These are phyloP conservation scores for Lactarius hengduanensis DNA, from an alignment of 768 basidiomycete species.

Conservation along the genomic window DNA sequence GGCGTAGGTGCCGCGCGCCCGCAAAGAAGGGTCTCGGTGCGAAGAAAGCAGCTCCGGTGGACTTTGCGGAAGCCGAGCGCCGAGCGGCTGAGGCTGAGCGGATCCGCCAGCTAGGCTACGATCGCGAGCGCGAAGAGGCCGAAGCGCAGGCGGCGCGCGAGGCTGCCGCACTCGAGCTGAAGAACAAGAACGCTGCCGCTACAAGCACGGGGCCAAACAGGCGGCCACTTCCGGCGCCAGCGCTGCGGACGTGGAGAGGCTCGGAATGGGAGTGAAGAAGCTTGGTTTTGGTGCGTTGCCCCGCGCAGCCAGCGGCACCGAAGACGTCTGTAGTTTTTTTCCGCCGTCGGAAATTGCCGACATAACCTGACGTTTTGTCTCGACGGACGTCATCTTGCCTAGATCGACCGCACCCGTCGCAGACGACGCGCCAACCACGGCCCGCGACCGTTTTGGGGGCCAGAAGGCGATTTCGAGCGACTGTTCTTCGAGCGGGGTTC, in stretches of 20 bases:
- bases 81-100: conserved; percentile 90
- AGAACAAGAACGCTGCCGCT: conserved; percentile 38
- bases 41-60: conserved; percentile 77
- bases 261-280: conserved; percentile 71
- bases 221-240: conserved; percentile 40
- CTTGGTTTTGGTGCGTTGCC: conserved; percentile 87
- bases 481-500: conserved; percentile 89
- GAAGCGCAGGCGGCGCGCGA: conserved; percentile 72
- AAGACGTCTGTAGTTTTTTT: conserved; percentile 9
- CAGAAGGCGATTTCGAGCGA: conserved; percentile 98
- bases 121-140: conserved; percentile 78
- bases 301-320: conserved; percentile 52
- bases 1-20: conserved; percentile 49
- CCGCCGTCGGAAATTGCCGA: background rate
- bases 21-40: conserved; percentile 83
- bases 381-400: background rate
- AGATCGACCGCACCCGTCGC: conserved; percentile 32
- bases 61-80: conserved; percentile 93
- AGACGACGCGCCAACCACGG: conserved; percentile 71
- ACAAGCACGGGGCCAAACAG: conserved; percentile 34
- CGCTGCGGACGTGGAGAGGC: conserved; percentile 51
- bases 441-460: conserved; percentile 84
- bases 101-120: conserved; percentile 89
- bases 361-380: background rate
- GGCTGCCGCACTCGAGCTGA: conserved; percentile 47